phyloP scores from a whole-genome alignment of 345 rosid species.

The Alliaria petiolata region DNA sequence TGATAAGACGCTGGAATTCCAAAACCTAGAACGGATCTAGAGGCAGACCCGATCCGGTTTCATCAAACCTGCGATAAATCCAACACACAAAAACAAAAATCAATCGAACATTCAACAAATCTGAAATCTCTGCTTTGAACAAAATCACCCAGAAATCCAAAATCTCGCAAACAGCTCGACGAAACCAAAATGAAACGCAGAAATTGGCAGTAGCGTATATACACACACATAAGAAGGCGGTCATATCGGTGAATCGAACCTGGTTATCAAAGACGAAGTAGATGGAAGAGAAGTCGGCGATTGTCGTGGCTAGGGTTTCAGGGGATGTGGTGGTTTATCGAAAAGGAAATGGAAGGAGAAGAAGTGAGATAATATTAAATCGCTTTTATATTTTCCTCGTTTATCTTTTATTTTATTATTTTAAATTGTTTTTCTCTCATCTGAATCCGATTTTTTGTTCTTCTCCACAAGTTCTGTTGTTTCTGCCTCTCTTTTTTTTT shows the following conservation, averaged over 20 bases:
- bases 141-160: background rate
- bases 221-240: background rate
- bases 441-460: constrained; percentile 12
- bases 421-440: background rate
- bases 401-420: background rate
- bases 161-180: background rate
- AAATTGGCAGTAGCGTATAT: background rate
- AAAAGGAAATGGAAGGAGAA: background rate
- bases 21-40: constrained; percentile 32
- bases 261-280: background rate
- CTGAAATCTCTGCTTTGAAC: background rate
- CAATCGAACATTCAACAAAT: background rate
- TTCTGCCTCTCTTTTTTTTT: background rate
- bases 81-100: background rate
- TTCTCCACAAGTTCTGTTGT: constrained; percentile 22
- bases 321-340: constrained; percentile 22
- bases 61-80: constrained; percentile 9
- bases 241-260: constrained; percentile 12
- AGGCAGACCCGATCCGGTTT: constrained; percentile 32
- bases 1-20: background rate
- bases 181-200: too few species aligned
- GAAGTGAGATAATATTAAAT: background rate
- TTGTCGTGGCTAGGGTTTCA: constrained; percentile 21
- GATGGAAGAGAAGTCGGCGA: constrained; percentile 15
- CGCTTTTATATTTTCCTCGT: background rate